Percentiles rank a stretch among this genome's conserved stretches.
Conservation (phyloP, 192 early-diverging fungal species). For the Coemansia sp. region DNA sequence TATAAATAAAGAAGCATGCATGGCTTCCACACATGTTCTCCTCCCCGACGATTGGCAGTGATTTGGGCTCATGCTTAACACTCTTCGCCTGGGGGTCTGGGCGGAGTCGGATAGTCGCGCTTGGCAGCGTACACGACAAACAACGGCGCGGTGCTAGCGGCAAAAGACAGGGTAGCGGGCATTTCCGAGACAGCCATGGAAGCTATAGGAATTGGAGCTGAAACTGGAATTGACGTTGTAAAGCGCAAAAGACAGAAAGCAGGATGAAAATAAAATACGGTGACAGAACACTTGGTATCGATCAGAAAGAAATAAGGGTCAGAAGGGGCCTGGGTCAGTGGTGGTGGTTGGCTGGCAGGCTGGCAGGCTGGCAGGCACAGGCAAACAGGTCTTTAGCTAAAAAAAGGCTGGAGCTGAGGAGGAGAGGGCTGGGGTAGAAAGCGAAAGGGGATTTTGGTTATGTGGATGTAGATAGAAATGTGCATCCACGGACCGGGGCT, state of each 20-base stretch:
- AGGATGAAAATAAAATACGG: background rate
- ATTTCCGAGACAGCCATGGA: too few species aligned
- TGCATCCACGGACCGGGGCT: background rate
- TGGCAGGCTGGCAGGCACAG: background rate
- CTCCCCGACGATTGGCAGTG: too few species aligned
- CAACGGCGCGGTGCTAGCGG: too few species aligned
- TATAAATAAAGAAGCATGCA: background rate
- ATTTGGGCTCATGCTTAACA: background rate
- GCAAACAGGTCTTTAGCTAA: background rate
- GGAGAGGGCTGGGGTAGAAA: background rate
- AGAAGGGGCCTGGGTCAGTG: background rate
- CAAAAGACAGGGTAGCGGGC: too few species aligned
- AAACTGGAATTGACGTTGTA: background rate
- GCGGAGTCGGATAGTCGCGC: conserved; percentile 39
- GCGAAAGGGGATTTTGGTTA: background rate
- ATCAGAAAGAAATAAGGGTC: too few species aligned
- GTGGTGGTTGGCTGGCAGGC: background rate
- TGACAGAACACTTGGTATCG: too few species aligned
- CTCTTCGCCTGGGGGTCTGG: conserved; percentile 33
- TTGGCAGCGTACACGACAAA: conserved; percentile 1
- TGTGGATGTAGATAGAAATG: conserved; percentile 5
- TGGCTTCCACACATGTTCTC: too few species aligned
- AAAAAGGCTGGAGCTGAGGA: background rate
- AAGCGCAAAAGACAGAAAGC: background rate
- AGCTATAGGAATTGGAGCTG: too few species aligned